Conservation (phyloP, 768 basidiomycete species). For the Cystobasidium ongulense region DNA sequence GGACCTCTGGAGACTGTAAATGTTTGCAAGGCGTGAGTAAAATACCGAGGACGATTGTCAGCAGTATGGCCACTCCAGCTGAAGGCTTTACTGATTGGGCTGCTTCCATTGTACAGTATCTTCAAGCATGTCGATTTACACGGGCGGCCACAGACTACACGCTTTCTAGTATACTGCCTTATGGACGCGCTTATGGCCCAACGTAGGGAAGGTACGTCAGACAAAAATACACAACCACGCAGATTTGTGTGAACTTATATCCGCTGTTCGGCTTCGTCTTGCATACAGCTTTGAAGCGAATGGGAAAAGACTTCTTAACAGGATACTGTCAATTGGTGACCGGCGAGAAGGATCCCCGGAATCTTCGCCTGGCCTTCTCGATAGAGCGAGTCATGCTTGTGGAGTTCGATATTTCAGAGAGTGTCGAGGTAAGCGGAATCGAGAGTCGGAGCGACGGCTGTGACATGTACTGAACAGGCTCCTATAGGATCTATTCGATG, state of each 20-base stretch:
- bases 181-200: slow-evolving; percentile 67
- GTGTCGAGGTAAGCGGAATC: slow-evolving; percentile 66
- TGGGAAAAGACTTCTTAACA: slow-evolving; percentile 64
- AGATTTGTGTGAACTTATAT: no score
- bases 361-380: slow-evolving; percentile 78
- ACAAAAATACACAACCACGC: no score
- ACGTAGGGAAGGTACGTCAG: slow-evolving; percentile 47
- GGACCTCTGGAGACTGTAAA: slow-evolving; percentile 58
- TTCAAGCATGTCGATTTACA: slow-evolving; percentile 73
- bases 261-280: not conserved
- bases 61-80: no score
- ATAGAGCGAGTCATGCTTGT: slow-evolving; percentile 76
- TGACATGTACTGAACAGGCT: not conserved
- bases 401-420: slow-evolving; percentile 69
- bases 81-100: not conserved
- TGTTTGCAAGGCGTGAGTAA: slow-evolving; percentile 57
- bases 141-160: slow-evolving; percentile 67
- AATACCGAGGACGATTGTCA: not conserved
- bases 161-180: slow-evolving; percentile 71
- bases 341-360: slow-evolving; percentile 95
- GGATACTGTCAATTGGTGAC: slow-evolving; percentile 75
- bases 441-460: no score
- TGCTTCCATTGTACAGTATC: slow-evolving; percentile 51
- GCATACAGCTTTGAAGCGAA: slow-evolving; percentile 57
- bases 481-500: slow-evolving; percentile 73